A percentile compares a stretch with the other conserved stretches of the same genome.
Conservation (phyloP, 768 basidiomycete genomes). For the Auriscalpium microsporum region DNA sequence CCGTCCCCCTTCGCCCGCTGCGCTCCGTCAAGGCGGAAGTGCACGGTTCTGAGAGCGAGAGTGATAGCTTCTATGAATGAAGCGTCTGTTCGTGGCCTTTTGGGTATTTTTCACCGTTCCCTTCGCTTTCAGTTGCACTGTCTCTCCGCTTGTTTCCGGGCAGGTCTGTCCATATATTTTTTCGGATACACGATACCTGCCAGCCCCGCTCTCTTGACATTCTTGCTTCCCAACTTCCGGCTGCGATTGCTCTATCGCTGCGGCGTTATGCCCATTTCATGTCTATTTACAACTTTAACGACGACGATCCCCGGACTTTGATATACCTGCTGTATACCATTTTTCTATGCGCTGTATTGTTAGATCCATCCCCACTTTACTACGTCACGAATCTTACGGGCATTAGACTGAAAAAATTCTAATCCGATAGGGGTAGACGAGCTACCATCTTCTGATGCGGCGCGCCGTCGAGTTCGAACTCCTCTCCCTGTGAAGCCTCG, state of each 20-base stretch:
- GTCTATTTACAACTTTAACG: neutral
- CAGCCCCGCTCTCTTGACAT: conserved; percentile 5
- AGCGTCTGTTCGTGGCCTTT: neutral
- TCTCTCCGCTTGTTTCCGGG: conserved; percentile 1
- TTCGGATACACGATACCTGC: conserved; percentile 11
- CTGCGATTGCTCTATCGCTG: neutral
- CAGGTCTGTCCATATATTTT: conserved; percentile 1
- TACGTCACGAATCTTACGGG: conserved; percentile 24
- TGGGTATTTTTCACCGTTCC: neutral
- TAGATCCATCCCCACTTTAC: conserved; percentile 25
- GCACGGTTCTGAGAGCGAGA: conserved; percentile 61
- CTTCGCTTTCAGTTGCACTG: neutral
- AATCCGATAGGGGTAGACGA: conserved; percentile 35
- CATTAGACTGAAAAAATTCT: conserved; percentile 23
- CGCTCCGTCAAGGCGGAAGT: conserved; percentile 43
- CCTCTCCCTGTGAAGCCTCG: conserved; percentile 41
- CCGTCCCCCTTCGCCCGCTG: conserved; percentile 27
- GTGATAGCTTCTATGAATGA: conserved; percentile 37
- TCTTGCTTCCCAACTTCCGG: neutral
- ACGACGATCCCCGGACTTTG: conserved; percentile 5
- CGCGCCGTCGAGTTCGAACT: conserved; percentile 77
- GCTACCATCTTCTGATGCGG: conserved; percentile 81
- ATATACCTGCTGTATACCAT: conserved; percentile 23
- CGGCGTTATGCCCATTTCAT: too few relatives aligned
- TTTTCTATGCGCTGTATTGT: conserved; percentile 30